These are phyloP conservation scores for Trichoderma sp. DNA, from an alignment of 2,329 filamentous ascomycete species.

Conservation along the genomic window DNA sequence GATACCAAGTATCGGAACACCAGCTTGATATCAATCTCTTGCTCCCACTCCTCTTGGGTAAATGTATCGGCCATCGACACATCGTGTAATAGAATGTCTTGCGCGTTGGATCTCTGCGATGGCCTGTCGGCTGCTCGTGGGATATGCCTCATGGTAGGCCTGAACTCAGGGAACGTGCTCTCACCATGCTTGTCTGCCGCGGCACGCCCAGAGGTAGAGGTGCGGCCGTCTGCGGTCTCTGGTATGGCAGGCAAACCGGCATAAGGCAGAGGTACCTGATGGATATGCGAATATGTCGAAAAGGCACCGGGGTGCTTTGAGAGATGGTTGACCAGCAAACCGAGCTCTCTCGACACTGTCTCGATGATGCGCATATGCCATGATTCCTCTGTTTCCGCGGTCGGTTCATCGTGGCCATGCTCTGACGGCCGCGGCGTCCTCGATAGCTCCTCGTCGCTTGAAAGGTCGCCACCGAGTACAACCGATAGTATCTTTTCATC, in stretches of 20 bases:
- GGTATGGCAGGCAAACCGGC: conserved; percentile 71
- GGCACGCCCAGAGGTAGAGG: conserved; percentile 30
- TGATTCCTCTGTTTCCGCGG: conserved; percentile 42
- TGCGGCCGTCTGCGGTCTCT: conserved; percentile 46
- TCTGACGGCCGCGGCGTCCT: conserved; percentile 47
- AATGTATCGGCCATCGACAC: conserved; percentile 41
- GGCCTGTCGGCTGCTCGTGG: conserved; percentile 42
- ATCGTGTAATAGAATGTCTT: conserved; percentile 30
- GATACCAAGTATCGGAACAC: conserved; percentile 85
- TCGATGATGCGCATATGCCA: conserved; percentile 83
- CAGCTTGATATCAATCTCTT: conserved; percentile 84
- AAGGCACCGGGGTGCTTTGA: conserved; percentile 84
- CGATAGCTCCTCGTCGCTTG: conserved; percentile 51
- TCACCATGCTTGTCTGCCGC: conserved; percentile 29
- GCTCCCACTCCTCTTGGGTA: conserved; percentile 86
- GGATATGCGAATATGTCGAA: conserved; percentile 70
- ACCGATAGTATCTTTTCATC: conserved; percentile 83
- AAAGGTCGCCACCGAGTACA: conserved; percentile 79
- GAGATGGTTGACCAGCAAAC: conserved; percentile 77
- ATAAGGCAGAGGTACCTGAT: conserved; percentile 69
- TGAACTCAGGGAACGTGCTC: conserved; percentile 43
- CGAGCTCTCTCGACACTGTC: conserved; percentile 83
- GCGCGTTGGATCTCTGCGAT: conserved; percentile 30
- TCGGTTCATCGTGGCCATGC: conserved; percentile 27
- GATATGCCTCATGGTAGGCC: conserved; percentile 47